Evolutionary conservation across 169 alveolate species (phyloP).

Genomic region (Plasmodium chabaudi): DNA sequence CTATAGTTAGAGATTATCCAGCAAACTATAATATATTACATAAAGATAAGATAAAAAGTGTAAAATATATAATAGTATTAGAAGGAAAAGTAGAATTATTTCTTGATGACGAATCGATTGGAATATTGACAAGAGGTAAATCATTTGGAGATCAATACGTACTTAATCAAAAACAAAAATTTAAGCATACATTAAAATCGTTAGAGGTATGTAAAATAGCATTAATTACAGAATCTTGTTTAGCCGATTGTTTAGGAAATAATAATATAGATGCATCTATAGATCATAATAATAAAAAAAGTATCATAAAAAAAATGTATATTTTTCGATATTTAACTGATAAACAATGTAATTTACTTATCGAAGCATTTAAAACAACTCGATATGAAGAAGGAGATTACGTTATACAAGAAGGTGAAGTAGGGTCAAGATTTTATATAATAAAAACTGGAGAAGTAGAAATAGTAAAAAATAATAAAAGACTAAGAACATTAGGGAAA

Average conservation of each 20-base stretch:
- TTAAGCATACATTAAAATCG: slow-evolving; percentile 87
- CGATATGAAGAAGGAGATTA: slow-evolving; percentile 90
- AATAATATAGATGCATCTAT: slow-evolving; percentile 87
- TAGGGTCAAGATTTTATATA: slow-evolving; percentile 93
- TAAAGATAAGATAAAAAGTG: slow-evolving; percentile 85
- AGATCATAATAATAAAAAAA: slow-evolving; percentile 88
- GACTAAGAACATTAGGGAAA: slow-evolving; percentile 90
- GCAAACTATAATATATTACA: slow-evolving; percentile 79
- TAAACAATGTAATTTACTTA: slow-evolving; percentile 86
- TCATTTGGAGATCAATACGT: slow-evolving; percentile 95
- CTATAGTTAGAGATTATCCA: slow-evolving; percentile 85
- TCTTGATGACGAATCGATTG: slow-evolving; percentile 80
- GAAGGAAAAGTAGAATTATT: slow-evolving; percentile 90
- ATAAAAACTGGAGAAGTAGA: slow-evolving; percentile 94
- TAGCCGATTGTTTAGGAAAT: slow-evolving; percentile 86
- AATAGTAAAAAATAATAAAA: slow-evolving; percentile 85
- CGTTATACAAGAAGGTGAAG: slow-evolving; percentile 93
- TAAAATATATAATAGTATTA: slow-evolving; percentile 87
- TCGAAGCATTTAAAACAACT: slow-evolving; percentile 87
- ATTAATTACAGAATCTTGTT: slow-evolving; percentile 86
- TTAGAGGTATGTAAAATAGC: slow-evolving; percentile 86
- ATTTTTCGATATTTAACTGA: slow-evolving; percentile 90
- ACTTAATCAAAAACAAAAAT: slow-evolving; percentile 87
- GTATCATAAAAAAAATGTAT: slow-evolving; percentile 87
- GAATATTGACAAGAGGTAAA: slow-evolving; percentile 91